Percentiles rank a stretch among this genome's conserved stretches.
phyloP scores from a whole-genome alignment of 306 rosid genomes.

The Arachis stenosperma region DNA sequence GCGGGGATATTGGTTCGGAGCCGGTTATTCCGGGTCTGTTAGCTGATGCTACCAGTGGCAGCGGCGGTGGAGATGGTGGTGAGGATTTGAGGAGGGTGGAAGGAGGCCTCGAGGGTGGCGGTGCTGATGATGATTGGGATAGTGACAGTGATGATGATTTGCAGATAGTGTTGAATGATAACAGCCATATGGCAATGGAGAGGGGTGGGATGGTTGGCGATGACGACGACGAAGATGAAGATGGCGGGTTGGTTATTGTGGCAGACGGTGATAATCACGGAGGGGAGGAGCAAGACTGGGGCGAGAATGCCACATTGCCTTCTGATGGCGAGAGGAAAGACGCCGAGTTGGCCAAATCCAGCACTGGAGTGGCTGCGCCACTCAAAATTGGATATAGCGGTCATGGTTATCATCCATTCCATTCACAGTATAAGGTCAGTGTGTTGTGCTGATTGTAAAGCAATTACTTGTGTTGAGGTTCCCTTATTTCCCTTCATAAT shows the following conservation, averaged over 20 bases:
- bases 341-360: conserved; percentile 55
- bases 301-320: conserved; percentile 53
- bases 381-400: conserved; percentile 80
- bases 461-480: conserved; percentile 46
- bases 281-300: conserved; percentile 88
- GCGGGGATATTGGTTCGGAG: conserved; percentile 52
- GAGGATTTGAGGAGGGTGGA: conserved; percentile 45
- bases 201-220: conserved; percentile 64
- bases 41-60: conserved; percentile 28
- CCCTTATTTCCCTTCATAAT: not conserved
- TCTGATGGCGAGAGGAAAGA: conserved; percentile 88
- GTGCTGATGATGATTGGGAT: conserved; percentile 81
- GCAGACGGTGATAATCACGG: conserved; percentile 66
- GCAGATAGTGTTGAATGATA: conserved; percentile 93
- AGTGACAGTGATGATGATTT: conserved; percentile 95
- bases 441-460: conserved; percentile 52
- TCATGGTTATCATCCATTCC: conserved; percentile 90
- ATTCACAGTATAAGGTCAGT: conserved; percentile 99
- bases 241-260: conserved; percentile 75
- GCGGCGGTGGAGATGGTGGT: conserved; percentile 20
- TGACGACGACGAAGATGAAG: conserved; percentile 74
- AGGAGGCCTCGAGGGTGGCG: conserved; percentile 37
- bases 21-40: conserved; percentile 82
- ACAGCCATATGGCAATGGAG: conserved; percentile 71
- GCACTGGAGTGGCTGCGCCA: conserved; percentile 37